phyloP scores from a whole-genome alignment of 2,329 filamentous ascomycete species.

The Cladosporium sp. region DNA sequence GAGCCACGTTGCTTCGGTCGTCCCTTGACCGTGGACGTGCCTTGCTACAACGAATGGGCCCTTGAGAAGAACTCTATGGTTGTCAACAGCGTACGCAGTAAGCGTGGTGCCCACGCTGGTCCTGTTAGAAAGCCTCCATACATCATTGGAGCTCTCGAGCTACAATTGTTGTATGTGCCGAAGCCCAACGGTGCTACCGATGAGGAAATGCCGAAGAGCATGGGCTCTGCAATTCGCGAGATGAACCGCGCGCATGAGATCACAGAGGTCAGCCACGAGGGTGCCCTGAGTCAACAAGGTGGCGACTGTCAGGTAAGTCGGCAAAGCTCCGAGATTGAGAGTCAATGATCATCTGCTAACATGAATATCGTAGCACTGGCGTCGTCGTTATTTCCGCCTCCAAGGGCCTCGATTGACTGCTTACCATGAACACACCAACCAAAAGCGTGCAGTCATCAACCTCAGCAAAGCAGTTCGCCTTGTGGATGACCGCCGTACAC shows the following conservation, averaged over 20 bases:
- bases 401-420: constrained; percentile 87
- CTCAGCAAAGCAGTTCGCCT: constrained; percentile 86
- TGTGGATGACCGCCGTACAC: constrained; percentile 81
- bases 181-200: constrained; percentile 82
- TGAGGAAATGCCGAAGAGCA: constrained; percentile 98
- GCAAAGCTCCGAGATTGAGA: constrained; percentile 20
- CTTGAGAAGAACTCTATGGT: constrained; percentile 70
- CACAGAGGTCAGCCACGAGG: constrained; percentile 72
- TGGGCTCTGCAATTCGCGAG: constrained; percentile 93
- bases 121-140: constrained; percentile 84
- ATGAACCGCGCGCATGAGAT: constrained; percentile 85
- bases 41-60: constrained; percentile 98
- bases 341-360: not conserved
- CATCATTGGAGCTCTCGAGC: constrained; percentile 87
- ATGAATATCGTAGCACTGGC: constrained; percentile 76
- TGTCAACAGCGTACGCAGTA: constrained; percentile 88
- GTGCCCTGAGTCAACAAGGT: constrained; percentile 89
- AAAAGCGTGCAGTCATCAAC: constrained; percentile 95
- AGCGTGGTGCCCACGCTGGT: constrained; percentile 50
- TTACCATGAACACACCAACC: constrained; percentile 90
- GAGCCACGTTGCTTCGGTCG: constrained; percentile 84
- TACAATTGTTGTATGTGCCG: constrained; percentile 92
- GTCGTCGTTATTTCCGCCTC: constrained; percentile 94
- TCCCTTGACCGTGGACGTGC: constrained; percentile 80
- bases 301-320: constrained; percentile 76